phyloP scores from a whole-genome alignment of 2,329 filamentous ascomycete species.

The Lomentospora prolificans region DNA sequence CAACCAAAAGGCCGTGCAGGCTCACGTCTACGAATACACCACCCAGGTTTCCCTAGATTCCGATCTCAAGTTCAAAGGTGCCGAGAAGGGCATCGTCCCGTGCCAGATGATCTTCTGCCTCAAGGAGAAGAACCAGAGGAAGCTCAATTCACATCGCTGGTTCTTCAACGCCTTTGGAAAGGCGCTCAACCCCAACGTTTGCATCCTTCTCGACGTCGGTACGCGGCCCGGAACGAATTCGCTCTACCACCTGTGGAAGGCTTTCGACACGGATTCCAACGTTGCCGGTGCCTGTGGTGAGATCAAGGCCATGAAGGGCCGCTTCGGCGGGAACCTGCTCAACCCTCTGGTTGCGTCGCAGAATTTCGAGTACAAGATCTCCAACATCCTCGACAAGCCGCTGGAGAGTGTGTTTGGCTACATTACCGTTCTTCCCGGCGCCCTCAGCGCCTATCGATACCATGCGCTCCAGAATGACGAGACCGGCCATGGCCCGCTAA shows the following conservation, averaged over 20 bases:
- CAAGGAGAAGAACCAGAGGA: slow-evolving; percentile 96
- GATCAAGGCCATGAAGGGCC: slow-evolving; percentile 94
- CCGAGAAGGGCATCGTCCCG: slow-evolving; percentile 96
- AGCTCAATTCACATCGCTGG: slow-evolving; percentile 97
- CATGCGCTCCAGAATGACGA: slow-evolving; percentile 94
- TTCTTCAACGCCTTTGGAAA: slow-evolving; percentile 98
- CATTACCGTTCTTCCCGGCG: slow-evolving; percentile 92
- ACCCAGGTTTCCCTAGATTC: slow-evolving; percentile 94
- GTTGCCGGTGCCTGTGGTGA: slow-evolving; percentile 95
- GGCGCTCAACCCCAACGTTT: slow-evolving; percentile 89
- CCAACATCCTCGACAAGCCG: slow-evolving; percentile 95
- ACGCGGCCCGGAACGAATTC: slow-evolving; percentile 83
- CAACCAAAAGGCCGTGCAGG: slow-evolving; percentile 90
- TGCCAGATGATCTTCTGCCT: slow-evolving; percentile 98
- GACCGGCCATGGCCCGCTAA: slow-evolving; percentile 86
- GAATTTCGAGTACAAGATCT: slow-evolving; percentile 99
- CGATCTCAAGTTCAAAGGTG: slow-evolving; percentile 96
- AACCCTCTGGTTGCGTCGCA: slow-evolving; percentile 95
- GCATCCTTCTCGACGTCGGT: slow-evolving; percentile 92
- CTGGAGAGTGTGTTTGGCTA: slow-evolving; percentile 96
- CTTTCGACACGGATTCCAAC: slow-evolving; percentile 94
- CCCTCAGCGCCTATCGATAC: slow-evolving; percentile 89
- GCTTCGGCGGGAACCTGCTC: slow-evolving; percentile 68
- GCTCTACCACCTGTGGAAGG: slow-evolving; percentile 98
- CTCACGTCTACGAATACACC: slow-evolving; percentile 97